A percentile compares a stretch with the other conserved stretches of the same genome.
Conservation (phyloP, 768 basidiomycete species). For the Lanmaoa rubissima region DNA sequence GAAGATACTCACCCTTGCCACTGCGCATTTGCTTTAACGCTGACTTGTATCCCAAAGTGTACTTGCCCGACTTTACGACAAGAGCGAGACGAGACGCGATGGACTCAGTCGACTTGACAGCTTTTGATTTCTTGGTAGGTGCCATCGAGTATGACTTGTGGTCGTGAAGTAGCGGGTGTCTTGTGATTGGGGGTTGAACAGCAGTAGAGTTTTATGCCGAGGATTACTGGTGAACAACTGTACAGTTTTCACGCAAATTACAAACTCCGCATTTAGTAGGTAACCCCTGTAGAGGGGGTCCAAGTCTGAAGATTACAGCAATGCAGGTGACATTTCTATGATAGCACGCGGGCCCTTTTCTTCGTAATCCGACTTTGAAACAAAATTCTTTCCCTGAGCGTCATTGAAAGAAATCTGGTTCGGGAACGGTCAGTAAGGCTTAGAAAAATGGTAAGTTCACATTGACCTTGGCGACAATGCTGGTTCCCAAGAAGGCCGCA, state of each 20-base stretch:
- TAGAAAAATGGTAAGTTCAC: constrained; percentile 3
- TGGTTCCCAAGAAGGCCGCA: constrained; percentile 77
- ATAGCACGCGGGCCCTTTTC: constrained; percentile 70
- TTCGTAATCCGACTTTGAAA: constrained; percentile 78
- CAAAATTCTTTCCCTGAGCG: constrained; percentile 60
- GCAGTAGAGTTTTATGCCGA: constrained; percentile 18
- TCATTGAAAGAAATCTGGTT: constrained; percentile 74
- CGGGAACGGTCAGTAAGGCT: background rate
- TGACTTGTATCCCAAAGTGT: constrained; percentile 95
- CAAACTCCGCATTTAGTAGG: constrained; percentile 21
- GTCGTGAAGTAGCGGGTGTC: constrained; percentile 14
- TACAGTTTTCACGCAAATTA: constrained; percentile 29
- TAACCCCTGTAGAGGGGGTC: constrained; percentile 1
- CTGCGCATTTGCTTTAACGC: constrained; percentile 97
- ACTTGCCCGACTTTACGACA: constrained; percentile 99
- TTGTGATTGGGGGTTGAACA: constrained; percentile 12
- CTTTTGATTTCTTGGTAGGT: constrained; percentile 93
- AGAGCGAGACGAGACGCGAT: constrained; percentile 90
- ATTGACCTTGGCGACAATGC: constrained; percentile 80
- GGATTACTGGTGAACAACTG: constrained; percentile 20
- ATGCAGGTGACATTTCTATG: constrained; percentile 73
- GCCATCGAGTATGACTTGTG: constrained; percentile 61
- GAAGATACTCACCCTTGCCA: constrained; percentile 82
- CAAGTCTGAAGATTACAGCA: constrained; percentile 44
- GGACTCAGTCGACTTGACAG: constrained; percentile 89